Evolutionary conservation across 768 basidiomycete species (phyloP).

Genomic region (Tremella yokohamensis): DNA sequence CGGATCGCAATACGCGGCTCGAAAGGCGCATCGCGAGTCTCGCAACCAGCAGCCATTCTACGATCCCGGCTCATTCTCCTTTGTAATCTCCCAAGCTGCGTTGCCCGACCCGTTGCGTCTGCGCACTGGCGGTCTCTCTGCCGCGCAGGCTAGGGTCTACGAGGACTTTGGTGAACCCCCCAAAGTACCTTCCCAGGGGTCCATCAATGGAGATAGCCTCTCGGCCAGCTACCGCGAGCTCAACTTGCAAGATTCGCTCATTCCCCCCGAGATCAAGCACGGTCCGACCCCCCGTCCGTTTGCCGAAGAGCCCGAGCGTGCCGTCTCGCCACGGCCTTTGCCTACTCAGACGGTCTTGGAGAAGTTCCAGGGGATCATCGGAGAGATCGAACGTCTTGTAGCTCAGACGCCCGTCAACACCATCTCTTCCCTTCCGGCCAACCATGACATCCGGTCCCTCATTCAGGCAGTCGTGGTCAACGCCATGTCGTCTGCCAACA

Average conservation of each 20-base stretch:
- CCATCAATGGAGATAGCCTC: slow-evolving; percentile 29
- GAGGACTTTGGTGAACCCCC: slow-evolving; percentile 76
- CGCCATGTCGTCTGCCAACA: slow-evolving; percentile 73
- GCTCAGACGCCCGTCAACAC: slow-evolving; percentile 69
- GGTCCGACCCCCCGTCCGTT: slow-evolving; percentile 24
- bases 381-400: slow-evolving; percentile 77
- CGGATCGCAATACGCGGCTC: slow-evolving; percentile 70
- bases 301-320: slow-evolving; percentile 20
- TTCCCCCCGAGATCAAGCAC: slow-evolving; percentile 36
- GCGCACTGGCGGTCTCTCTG: slow-evolving; percentile 73
- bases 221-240: slow-evolving; percentile 18
- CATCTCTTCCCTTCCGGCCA: slow-evolving; percentile 67
- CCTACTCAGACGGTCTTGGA: slow-evolving; percentile 74
- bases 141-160: slow-evolving; percentile 81
- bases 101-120: slow-evolving; percentile 88
- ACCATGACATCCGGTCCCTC: slow-evolving; percentile 80
- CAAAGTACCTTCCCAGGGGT: slow-evolving; percentile 56
- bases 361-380: slow-evolving; percentile 62
- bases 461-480: slow-evolving; percentile 77
- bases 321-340: slow-evolving; percentile 29
- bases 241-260: slow-evolving; percentile 16
- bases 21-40: slow-evolving; percentile 71
- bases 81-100: slow-evolving; percentile 65
- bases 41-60: slow-evolving; percentile 67
- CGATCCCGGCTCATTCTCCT: slow-evolving; percentile 66